phyloP scores from a whole-genome alignment of 352 stramenopile species.

The Pythium dissotocum region DNA sequence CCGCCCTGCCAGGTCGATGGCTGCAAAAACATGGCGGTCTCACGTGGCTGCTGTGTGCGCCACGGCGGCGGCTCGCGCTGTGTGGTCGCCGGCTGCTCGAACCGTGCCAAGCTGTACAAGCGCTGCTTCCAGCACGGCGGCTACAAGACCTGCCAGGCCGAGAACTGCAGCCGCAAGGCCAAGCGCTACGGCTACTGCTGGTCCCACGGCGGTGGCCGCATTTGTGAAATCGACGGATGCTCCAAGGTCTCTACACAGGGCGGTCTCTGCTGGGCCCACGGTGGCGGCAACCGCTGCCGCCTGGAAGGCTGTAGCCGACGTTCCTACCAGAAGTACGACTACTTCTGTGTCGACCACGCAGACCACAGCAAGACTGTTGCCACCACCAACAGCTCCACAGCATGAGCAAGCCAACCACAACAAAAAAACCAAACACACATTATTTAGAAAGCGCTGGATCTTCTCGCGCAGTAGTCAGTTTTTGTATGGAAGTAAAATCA shows the following conservation, averaged over 20 bases:
- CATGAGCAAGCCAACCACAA: background rate
- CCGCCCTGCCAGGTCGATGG: conserved; percentile 63
- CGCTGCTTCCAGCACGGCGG: conserved; percentile 79
- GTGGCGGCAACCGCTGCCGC: conserved; percentile 70
- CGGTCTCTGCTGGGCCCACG: conserved; percentile 76
- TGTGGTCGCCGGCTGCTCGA: conserved; percentile 55
- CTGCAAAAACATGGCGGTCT: conserved; percentile 64
- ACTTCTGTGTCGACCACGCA: conserved; percentile 64
- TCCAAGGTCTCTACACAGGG: conserved; percentile 67
- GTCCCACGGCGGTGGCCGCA: conserved; percentile 73
- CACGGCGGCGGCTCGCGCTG: conserved; percentile 54
- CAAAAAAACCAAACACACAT: background rate
- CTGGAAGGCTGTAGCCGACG: conserved; percentile 67
- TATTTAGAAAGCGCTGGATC: conserved; percentile 14
- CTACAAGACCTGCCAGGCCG: conserved; percentile 64
- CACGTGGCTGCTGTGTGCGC: conserved; percentile 50
- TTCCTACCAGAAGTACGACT: conserved; percentile 78
- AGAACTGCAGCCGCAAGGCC: conserved; percentile 67
- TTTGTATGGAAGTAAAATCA: conserved; percentile 4
- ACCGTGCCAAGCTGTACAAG: conserved; percentile 74
- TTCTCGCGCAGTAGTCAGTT: background rate
- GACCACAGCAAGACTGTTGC: conserved; percentile 15
- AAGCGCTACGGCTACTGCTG: conserved; percentile 85
- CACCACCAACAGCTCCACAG: background rate
- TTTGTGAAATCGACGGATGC: conserved; percentile 60